Conservation (phyloP, 495 filamentous ascomycete genomes). For the Podospora sp. region DNA sequence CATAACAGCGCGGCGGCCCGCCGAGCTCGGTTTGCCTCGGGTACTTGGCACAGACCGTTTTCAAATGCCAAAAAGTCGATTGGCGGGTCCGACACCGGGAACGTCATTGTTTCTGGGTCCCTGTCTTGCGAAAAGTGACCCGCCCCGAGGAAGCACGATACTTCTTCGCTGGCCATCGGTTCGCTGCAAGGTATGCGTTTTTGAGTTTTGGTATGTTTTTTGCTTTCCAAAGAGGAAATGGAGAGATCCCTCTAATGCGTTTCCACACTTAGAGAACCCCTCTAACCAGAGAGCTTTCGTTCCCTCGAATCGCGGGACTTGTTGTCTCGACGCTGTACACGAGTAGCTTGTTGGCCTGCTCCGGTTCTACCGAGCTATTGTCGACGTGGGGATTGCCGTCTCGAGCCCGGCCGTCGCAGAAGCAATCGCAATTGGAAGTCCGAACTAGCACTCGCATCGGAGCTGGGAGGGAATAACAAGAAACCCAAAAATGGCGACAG, state of each 20-base stretch:
- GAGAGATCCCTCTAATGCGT: no score
- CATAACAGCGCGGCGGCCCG: slow-evolving; percentile 6
- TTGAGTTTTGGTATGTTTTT: no score
- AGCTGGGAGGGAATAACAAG: neutral
- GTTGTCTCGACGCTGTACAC: no score
- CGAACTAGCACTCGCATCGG: neutral
- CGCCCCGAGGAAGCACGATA: neutral
- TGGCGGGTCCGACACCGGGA: slow-evolving; percentile 25
- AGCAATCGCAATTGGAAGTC: neutral
- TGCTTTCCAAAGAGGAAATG: no score
- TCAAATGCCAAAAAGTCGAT: slow-evolving; percentile 34
- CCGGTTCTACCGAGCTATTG: neutral
- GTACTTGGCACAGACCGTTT: slow-evolving; percentile 23
- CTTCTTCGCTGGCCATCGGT: no score
- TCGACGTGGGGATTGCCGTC: neutral
- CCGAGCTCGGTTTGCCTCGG: slow-evolving; percentile 27
- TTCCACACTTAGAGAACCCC: no score
- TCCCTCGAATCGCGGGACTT: no score
- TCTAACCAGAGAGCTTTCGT: no score
- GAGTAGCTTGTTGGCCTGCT: no score
- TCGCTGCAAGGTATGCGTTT: no score
- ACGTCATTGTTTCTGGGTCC: slow-evolving; percentile 30
- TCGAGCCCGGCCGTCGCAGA: neutral
- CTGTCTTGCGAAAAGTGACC: neutral
- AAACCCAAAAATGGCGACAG: neutral